phyloP scores from a whole-genome alignment of 441 rosid genomes.

The Populus hybrid region DNA sequence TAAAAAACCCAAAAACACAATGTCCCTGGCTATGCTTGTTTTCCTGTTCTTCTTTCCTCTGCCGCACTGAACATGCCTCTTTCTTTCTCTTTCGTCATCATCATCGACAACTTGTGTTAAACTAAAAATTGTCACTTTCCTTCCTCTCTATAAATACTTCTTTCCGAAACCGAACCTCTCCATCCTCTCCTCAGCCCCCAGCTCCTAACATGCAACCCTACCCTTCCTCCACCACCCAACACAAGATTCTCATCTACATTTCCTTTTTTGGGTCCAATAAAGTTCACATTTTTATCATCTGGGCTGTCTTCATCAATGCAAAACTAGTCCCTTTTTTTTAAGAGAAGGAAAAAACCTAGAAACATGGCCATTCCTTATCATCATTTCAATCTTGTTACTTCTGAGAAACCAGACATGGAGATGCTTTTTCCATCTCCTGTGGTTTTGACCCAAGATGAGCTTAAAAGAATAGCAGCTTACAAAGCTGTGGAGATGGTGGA shows the following conservation, averaged over 20 bases:
- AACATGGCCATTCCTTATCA: constrained; percentile 25
- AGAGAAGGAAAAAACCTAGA: not conserved
- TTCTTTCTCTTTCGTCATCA: too few relatives aligned
- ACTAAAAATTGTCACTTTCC: not conserved
- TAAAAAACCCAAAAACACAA: too few relatives aligned
- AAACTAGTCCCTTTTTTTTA: not conserved
- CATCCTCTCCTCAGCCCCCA: not conserved
- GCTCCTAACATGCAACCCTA: not conserved
- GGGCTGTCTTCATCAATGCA: not conserved
- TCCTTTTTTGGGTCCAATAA: not conserved
- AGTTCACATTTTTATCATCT: not conserved
- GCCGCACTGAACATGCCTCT: too few relatives aligned
- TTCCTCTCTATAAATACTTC: not conserved
- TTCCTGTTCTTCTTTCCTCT: too few relatives aligned
- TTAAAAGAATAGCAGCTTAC: constrained; percentile 80
- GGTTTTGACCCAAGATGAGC: constrained; percentile 67
- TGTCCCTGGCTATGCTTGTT: too few relatives aligned
- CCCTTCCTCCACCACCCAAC: not conserved
- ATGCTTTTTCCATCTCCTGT: constrained; percentile 29
- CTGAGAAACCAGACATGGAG: constrained; percentile 9
- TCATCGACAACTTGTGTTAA: not conserved
- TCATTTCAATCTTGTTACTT: constrained; percentile 9
- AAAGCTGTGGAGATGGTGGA: constrained; percentile 82
- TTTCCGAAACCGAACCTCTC: not conserved
- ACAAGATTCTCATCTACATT: not conserved